A percentile compares a stretch with the other conserved stretches of the same genome.
These are phyloP conservation scores for Cyclotella sp. DNA, from an alignment of 108 stramenopile genomes.

Conservation along the genomic window DNA sequence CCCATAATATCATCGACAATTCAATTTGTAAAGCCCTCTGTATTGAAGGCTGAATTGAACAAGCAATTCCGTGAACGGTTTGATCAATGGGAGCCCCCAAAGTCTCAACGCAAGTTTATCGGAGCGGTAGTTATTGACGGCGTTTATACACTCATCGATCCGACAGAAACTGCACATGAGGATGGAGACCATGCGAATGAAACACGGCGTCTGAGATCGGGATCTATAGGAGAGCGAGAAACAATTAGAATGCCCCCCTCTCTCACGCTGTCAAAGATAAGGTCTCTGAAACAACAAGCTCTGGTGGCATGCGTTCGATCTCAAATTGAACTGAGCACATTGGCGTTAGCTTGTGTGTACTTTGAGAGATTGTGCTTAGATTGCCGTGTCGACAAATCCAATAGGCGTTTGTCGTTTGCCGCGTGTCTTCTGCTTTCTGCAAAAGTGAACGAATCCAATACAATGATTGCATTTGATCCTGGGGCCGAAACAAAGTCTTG, in stretches of 20 bases:
- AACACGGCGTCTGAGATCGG: conserved; percentile 38
- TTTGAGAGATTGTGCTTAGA: conserved; percentile 93
- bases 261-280: conserved; percentile 91
- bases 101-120: conserved; percentile 62
- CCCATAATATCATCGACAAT: conserved; percentile 87
- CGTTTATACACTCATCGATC: conserved; percentile 81
- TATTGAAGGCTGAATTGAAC: conserved; percentile 92
- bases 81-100: conserved; percentile 90
- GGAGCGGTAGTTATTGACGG: conserved; percentile 84
- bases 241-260: conserved; percentile 92
- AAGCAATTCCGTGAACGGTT: conserved; percentile 93
- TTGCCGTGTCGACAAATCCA: conserved; percentile 93
- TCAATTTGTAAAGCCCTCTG: conserved; percentile 85
- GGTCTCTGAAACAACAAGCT: conserved; percentile 86
- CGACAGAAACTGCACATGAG: conserved; percentile 55
- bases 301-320: conserved; percentile 70
- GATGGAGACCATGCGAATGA: conserved; percentile 35
- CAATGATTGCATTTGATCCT: conserved; percentile 56
- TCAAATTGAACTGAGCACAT: conserved; percentile 84
- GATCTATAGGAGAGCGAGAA: conserved; percentile 49
- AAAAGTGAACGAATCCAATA: conserved; percentile 89
- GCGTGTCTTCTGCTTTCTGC: conserved; percentile 90
- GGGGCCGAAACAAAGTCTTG: conserved; percentile 54
- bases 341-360: conserved; percentile 91
- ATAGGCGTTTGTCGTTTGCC: conserved; percentile 89